Conservation (phyloP, 2,329 filamentous ascomycete species). For the Arachnomyces sp. region DNA sequence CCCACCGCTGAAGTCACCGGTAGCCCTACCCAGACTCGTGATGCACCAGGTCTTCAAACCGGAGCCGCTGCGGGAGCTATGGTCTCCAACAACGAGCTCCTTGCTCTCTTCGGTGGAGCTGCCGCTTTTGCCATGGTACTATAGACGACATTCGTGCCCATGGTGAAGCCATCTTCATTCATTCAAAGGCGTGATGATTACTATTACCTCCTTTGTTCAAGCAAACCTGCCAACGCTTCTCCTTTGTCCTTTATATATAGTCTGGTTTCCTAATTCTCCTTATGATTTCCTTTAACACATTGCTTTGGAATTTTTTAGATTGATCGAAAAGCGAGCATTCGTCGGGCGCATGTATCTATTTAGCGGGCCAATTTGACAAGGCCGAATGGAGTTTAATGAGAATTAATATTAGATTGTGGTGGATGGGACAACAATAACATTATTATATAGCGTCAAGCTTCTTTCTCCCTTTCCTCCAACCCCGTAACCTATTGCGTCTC, state of each 20-base stretch:
- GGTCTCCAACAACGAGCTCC: constrained; percentile 26
- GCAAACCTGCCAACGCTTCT: not conserved
- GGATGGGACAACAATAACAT: no score
- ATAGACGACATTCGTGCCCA: constrained; percentile 13
- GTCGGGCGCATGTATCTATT: no score
- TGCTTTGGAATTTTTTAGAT: no score
- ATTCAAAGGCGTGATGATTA: not conserved
- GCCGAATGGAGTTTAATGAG: no score
- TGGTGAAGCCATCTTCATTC: not conserved
- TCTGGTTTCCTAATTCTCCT: not conserved
- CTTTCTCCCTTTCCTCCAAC: no score
- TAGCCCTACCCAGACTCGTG: constrained; percentile 11
- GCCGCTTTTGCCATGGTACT: constrained; percentile 31
- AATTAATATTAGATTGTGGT: no score
- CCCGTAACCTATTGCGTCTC: no score
- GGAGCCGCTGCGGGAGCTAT: constrained; percentile 24
- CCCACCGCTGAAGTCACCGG: constrained; percentile 22
- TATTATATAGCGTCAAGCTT: no score
- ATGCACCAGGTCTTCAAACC: constrained; percentile 33
- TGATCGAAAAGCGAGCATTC: no score
- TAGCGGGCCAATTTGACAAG: no score
- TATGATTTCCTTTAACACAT: no score
- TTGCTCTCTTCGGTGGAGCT: constrained; percentile 34
- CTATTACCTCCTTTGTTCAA: not conserved
- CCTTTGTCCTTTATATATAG: not conserved